phyloP scores from a whole-genome alignment of 495 filamentous ascomycete species.

The Letharia columbiana region DNA sequence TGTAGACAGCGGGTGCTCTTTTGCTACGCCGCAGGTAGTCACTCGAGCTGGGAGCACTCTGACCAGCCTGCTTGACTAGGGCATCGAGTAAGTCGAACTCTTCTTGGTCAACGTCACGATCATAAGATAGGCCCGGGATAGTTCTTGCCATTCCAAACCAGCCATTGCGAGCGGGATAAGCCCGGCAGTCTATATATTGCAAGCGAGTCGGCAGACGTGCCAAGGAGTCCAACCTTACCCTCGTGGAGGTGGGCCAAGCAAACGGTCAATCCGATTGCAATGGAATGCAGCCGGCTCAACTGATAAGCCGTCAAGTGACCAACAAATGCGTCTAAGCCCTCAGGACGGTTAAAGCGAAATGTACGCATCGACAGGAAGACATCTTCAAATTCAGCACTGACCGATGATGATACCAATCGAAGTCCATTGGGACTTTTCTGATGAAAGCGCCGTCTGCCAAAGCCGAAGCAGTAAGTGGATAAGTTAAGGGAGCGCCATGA shows the following conservation, averaged over 20 bases:
- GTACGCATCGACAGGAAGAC: constrained; percentile 6
- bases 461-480: constrained; percentile 13
- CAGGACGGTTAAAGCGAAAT: constrained; percentile 8
- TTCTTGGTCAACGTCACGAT: background rate
- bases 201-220: constrained; percentile 2
- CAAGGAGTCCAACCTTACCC: constrained; percentile 1
- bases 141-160: background rate
- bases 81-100: background rate
- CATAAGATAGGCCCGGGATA: background rate
- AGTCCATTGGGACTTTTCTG: background rate
- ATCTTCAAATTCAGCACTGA: constrained; percentile 8
- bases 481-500: background rate
- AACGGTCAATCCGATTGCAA: constrained; percentile 9
- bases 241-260: background rate
- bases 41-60: background rate
- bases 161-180: background rate
- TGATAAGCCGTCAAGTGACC: constrained; percentile 1
- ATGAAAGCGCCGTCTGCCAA: background rate
- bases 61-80: background rate
- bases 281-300: constrained; percentile 3
- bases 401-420: constrained; percentile 4
- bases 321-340: background rate
- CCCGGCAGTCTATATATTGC: constrained; percentile 1
- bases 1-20: background rate
- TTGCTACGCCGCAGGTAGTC: background rate